These are phyloP conservation scores for Amauroascus verrucosus DNA, from an alignment of 2,329 filamentous ascomycete genomes.

Conservation along the genomic window DNA sequence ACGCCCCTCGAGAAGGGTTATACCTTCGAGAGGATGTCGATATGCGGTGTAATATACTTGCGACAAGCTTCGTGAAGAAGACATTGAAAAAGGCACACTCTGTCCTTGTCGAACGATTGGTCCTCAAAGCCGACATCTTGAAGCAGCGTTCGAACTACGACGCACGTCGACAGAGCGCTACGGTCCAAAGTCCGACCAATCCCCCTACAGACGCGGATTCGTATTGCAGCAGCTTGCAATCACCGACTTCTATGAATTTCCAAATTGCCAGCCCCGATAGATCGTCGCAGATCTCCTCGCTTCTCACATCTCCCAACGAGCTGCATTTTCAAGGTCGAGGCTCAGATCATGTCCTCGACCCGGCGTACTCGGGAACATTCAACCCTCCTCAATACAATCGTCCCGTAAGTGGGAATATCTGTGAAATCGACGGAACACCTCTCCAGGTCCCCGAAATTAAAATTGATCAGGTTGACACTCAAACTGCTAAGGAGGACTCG, in stretches of 20 bases:
- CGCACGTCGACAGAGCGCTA: constrained; percentile 1
- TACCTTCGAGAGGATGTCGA: constrained; percentile 81
- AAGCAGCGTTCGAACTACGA: constrained; percentile 22
- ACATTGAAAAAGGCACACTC: constrained; percentile 68
- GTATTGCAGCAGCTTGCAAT: neutral
- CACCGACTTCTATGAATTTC: neutral
- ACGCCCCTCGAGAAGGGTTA: constrained; percentile 56
- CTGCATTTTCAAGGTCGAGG: neutral
- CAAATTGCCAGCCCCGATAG: neutral
- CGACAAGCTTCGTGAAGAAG: constrained; percentile 68
- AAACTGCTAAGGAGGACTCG: neutral
- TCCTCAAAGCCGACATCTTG: constrained; percentile 41
- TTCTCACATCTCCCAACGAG: neutral
- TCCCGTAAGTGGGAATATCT: neutral
- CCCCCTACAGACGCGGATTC: constrained; percentile 1
- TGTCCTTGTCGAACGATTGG: constrained; percentile 56
- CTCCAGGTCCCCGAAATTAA: neutral
- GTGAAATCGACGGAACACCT: constrained; percentile 2
- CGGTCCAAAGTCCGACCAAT: neutral
- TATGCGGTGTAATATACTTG: constrained; percentile 67
- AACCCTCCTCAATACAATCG: neutral
- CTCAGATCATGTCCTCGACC: neutral
- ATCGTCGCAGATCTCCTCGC: neutral
- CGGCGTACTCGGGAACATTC: neutral
- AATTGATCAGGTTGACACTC: neutral